Evolutionary conservation across 2,329 filamentous ascomycete species (phyloP).

Genomic region (Alternaria triticimaculans): DNA sequence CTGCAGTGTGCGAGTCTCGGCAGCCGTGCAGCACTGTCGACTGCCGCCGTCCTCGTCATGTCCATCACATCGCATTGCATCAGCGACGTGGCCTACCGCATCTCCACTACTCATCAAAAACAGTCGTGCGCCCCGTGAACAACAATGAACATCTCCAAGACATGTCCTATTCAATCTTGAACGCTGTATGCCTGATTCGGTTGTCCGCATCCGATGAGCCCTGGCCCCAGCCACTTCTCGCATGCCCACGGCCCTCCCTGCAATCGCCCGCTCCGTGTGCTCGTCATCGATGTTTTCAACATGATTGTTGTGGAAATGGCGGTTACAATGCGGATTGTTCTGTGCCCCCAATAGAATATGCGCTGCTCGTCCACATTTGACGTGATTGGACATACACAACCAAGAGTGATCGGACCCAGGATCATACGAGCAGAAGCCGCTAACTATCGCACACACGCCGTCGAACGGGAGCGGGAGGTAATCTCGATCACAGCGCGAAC

Average conservation of each 20-base stretch:
- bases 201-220: constrained; percentile 17
- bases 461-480: constrained; percentile 42
- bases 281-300: constrained; percentile 13
- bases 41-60: constrained; percentile 6
- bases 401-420: constrained; percentile 40
- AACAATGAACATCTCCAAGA: not conserved
- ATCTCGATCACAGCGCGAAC: constrained; percentile 30
- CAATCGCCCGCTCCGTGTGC: constrained; percentile 5
- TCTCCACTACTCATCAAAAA: not conserved
- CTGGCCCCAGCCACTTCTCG: constrained; percentile 14
- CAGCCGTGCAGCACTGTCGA: constrained; percentile 9
- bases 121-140: not conserved
- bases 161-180: not conserved
- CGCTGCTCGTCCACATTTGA: not conserved
- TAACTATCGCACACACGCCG: constrained; percentile 34
- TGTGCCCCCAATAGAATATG: not conserved
- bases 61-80: constrained; percentile 11
- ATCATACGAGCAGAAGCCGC: constrained; percentile 32
- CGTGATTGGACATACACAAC: constrained; percentile 8
- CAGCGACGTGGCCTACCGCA: constrained; percentile 6
- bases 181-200: constrained; percentile 9
- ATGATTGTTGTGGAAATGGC: not conserved
- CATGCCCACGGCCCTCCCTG: constrained; percentile 3
- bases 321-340: not conserved
- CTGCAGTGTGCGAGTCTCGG: constrained; percentile 11